Base-by-base conservation (phyloP, 768 basidiomycete species). In the Boletus bicolor region DNA sequence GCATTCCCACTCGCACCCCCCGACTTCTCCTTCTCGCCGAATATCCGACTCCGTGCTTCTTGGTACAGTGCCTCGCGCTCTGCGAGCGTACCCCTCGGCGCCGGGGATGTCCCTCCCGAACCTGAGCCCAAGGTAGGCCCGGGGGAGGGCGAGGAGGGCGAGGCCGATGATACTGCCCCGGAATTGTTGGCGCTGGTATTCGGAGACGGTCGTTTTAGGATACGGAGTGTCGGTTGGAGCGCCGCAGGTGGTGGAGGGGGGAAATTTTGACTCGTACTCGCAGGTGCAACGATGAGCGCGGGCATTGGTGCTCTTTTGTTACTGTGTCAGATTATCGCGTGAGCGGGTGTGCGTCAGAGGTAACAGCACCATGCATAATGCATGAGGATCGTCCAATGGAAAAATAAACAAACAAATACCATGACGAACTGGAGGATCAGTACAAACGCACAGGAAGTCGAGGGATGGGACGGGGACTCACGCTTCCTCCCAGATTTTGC, bases 41-140 rank as follows among this genome's bases (percentile, higher is more conserved):
- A 91, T 50, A 91, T 91, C 21, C 89, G 78, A 52, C 85, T 82
- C 28, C 89, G 74, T 3, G 89, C 88, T 19, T 83, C 86, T 53
- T 85, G 80, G 67, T 91, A 91, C 51, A 83, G 79, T 17, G 82
- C 85, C 66, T 89, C 88, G 41, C 88, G 80, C 53, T 88, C 85
- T 35, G 82, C 79, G 4, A 87, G 72, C 9, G 75, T 57, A 11
- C 68, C 63, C 41, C 73, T 56, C 24, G 65, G 60, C 15, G 62
- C 56, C 0, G 65, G 57, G 12, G 65, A 55, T 2, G 68, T 24
- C 4, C 14, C 35, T 17, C 61, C 19, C 1, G 49, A 39, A 15
- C 44, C 34, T 0, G 38, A 49, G 30, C 37, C 30, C n/a, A 65
- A 56, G 7, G 58, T 32, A 12, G 54, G 39, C 2, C 60, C 53